Evolutionary conservation across 2,329 filamentous ascomycete genomes (phyloP).

Genomic region (Ophiostoma ulmi): DNA sequence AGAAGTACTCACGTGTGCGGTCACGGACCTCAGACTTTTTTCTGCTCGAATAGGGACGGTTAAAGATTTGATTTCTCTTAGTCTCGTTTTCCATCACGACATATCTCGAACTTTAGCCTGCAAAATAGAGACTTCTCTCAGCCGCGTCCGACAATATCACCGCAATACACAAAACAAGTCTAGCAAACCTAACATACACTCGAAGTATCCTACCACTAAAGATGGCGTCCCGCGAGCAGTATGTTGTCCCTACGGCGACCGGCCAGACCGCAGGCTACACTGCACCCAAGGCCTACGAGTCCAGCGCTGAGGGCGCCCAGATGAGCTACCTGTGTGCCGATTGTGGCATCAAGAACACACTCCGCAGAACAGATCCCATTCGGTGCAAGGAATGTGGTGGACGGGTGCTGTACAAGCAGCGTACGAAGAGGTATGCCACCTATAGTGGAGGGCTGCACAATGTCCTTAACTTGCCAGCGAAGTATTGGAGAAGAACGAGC

Average conservation of each 20-base stretch:
- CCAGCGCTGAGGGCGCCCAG: conserved; percentile 43
- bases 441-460: too few species aligned
- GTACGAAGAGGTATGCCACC: conserved; percentile 74
- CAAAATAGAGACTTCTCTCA: background rate
- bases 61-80: conserved; percentile 15
- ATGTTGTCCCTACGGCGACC: conserved; percentile 61
- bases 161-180: background rate
- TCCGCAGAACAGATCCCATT: conserved; percentile 75
- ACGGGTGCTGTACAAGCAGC: conserved; percentile 93
- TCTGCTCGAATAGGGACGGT: too few species aligned
- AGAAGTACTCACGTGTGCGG: background rate
- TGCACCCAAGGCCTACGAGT: conserved; percentile 30
- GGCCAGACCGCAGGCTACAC: conserved; percentile 40
- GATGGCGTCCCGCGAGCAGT: conserved; percentile 63
- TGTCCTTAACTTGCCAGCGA: background rate
- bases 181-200: background rate
- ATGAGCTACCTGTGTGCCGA: conserved; percentile 76
- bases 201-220: background rate
- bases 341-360: conserved; percentile 70
- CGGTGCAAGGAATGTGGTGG: conserved; percentile 91
- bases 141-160: background rate
- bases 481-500: background rate
- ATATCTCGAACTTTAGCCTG: background rate
- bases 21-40: too few species aligned
- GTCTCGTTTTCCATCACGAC: background rate